These are phyloP conservation scores for Phytophthora sansomeana DNA, from an alignment of 352 stramenopile genomes.

Conservation along the genomic window DNA sequence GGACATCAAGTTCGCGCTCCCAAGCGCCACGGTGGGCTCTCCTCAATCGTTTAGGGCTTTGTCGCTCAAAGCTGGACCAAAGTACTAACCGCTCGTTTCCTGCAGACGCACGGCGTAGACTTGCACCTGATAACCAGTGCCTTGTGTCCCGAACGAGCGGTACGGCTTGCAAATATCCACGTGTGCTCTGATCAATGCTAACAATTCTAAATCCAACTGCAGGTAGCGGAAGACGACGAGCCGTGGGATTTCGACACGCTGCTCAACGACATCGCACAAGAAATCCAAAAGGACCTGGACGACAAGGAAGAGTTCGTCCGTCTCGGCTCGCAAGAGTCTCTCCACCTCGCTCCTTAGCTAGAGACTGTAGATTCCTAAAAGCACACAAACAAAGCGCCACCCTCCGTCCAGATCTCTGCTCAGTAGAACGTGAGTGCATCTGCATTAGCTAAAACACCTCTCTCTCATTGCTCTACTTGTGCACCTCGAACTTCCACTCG, in stretches of 20 bases:
- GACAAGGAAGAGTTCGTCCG: constrained; percentile 77
- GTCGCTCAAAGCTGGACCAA: neutral
- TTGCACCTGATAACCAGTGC: constrained; percentile 71
- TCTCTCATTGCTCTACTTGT: constrained; percentile 58
- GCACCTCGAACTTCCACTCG: constrained; percentile 85
- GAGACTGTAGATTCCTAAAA: neutral
- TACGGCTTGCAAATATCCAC: constrained; percentile 30
- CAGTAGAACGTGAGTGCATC: neutral
- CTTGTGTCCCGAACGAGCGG: constrained; percentile 75
- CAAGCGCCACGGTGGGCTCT: constrained; percentile 50
- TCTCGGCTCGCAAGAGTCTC: constrained; percentile 34
- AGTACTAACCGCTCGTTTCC: neutral
- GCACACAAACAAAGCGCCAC: neutral
- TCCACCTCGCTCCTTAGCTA: constrained; percentile 20
- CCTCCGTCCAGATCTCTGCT: neutral
- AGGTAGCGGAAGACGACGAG: constrained; percentile 77
- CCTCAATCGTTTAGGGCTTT: neutral
- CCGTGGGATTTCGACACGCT: constrained; percentile 79
- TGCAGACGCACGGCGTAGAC: constrained; percentile 67
- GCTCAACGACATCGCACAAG: constrained; percentile 81
- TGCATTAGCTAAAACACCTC: neutral
- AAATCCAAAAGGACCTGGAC: constrained; percentile 82
- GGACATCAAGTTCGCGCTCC: constrained; percentile 82
- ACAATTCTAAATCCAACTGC: neutral
- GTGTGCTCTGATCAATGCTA: neutral